A percentile compares a stretch with the other conserved stretches of the same genome.
Conservation (phyloP, 768 basidiomycete species). For the Leccinum imitatum region DNA sequence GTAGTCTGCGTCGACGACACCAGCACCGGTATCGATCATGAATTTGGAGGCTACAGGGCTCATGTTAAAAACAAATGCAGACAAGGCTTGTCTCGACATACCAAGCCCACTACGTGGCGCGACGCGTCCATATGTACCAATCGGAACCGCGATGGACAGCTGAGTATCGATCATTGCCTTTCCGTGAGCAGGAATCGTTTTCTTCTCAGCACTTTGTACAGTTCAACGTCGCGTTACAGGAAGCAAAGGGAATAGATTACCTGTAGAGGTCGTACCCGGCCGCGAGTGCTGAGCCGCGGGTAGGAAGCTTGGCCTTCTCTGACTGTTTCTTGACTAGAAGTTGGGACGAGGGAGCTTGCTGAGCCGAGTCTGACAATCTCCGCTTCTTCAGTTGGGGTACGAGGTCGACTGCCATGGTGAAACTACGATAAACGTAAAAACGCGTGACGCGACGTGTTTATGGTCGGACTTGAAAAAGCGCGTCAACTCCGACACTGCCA, state of each 20-base stretch:
- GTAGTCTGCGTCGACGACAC: conserved; percentile 97
- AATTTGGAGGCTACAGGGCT: conserved; percentile 79
- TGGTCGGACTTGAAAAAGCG: conserved; percentile 36
- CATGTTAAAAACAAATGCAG: background rate
- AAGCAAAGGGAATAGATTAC: conserved; percentile 37
- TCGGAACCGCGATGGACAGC: conserved; percentile 89
- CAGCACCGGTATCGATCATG: conserved; percentile 97
- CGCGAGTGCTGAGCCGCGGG: conserved; percentile 79
- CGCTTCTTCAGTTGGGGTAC: conserved; percentile 54
- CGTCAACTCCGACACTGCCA: conserved; percentile 37
- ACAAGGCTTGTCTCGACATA: conserved; percentile 37
- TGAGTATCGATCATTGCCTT: conserved; percentile 92
- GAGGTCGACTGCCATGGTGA: conserved; percentile 23
- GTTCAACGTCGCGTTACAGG: conserved; percentile 4
- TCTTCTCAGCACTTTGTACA: conserved; percentile 71
- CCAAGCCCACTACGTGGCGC: conserved; percentile 95
- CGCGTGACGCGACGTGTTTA: conserved; percentile 25
- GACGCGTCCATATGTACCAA: conserved; percentile 93
- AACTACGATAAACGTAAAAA: background rate
- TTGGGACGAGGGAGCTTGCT: conserved; percentile 40
- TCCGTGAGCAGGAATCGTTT: conserved; percentile 81
- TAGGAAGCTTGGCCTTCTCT: conserved; percentile 79
- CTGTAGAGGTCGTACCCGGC: conserved; percentile 97
- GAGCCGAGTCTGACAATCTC: conserved; percentile 49
- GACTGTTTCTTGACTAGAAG: conserved; percentile 86